Evolutionary conservation across 257 asterid species (phyloP), one percentile per base, ranked within the genome.

Genomic region (Solanum rostratum): DNA sequence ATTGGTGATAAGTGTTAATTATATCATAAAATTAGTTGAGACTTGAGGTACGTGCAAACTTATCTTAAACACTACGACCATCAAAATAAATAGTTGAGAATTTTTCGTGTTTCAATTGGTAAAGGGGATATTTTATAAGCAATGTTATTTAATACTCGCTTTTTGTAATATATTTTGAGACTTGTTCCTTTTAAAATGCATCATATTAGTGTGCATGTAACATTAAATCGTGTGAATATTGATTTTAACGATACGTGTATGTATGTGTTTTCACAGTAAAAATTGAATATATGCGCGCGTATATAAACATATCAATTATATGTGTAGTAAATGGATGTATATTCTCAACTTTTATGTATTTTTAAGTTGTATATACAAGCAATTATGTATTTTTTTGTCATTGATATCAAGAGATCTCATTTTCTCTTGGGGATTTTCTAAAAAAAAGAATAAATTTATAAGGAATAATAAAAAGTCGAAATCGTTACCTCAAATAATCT

Each of bases 111-210:
- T 59, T 59, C 15, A 3, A 1, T 59, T 10, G 30, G 3, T 10
- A n/a, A 59, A n/a, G 24, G 16, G 24, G 1, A 59, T n/a, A 2
- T n/a, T n/a, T 59, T 10, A 59, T 7, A 10, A 59, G 10, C 10
- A 59, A 1, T 4, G 7, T 3, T n/a, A 59, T 59, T 59, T n/a
- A 10, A 3, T 10, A 29, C 24, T 0, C 0, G 3, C 0, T 3
- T 10, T 59, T 59, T 59, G 15, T 29, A 10, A 59, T 10, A 3
- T 43, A 43, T n/a, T 10, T 3, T 22, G 33, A 59, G 3, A 59
- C 11, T 57, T 57, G 1, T 13, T 13, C 15, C 29, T n/a, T n/a
- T 41, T 1, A 41, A 54, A 22, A 22, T 22, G 11, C 16, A 60
- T 60, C 0, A 0, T 60, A 60, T 22, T 60, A 2, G 68, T 6